phyloP scores from a whole-genome alignment of 208 protist species.

The Acanthamoeba triangularis region DNA sequence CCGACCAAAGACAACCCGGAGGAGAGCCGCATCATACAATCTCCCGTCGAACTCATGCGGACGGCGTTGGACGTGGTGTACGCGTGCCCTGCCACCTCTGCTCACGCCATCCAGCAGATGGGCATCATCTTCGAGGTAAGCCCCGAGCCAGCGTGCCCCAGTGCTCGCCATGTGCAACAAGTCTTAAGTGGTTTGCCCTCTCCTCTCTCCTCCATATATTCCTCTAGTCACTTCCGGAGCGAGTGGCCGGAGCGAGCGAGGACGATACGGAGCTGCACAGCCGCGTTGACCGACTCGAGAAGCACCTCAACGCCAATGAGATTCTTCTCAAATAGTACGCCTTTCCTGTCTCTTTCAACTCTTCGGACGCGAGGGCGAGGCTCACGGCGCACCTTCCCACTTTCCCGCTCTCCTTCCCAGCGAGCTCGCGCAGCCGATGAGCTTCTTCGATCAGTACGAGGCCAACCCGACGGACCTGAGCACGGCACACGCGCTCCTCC shows the following conservation, averaged over 20 bases:
- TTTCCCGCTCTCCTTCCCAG: neutral
- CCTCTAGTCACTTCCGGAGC: conserved; percentile 41
- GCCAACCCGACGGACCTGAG: neutral
- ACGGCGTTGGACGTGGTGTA: conserved; percentile 36
- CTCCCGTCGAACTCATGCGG: conserved; percentile 21
- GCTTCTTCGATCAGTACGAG: conserved; percentile 16
- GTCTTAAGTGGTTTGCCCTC: neutral
- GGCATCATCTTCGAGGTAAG: conserved; percentile 58
- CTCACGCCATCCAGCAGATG: conserved; percentile 35
- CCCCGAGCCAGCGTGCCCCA: neutral
- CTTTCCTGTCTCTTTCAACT: neutral
- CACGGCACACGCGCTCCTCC: neutral
- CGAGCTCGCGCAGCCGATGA: conserved; percentile 58
- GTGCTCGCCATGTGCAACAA: neutral
- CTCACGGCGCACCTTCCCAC: neutral
- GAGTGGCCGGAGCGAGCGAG: neutral
- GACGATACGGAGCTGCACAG: conserved; percentile 5
- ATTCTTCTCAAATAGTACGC: conserved; percentile 75
- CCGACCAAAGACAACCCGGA: conserved; percentile 43
- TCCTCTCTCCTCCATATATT: neutral
- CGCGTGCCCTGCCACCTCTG: neutral
- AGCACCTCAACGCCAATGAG: conserved; percentile 57
- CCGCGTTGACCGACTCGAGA: conserved; percentile 51
- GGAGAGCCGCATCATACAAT: conserved; percentile 27
- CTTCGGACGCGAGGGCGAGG: neutral